Conservation (phyloP, 2,329 filamentous ascomycete species). For the Calycina herbarum region DNA sequence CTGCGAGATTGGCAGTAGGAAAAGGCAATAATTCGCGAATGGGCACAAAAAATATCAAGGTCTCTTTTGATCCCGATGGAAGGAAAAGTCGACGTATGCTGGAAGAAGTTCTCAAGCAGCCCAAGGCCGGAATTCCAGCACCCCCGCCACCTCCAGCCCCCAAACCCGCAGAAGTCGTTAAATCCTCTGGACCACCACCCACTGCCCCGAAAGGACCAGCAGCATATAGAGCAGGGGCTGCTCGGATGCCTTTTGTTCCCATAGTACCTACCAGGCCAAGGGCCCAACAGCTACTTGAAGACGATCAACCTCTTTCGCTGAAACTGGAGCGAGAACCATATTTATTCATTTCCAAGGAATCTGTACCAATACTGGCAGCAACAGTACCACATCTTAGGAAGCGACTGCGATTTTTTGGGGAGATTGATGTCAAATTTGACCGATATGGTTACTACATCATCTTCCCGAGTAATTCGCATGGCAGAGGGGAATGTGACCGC, state of each 20-base stretch:
- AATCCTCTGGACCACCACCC: constrained; percentile 67
- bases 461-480: constrained; percentile 77
- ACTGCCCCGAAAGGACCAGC: constrained; percentile 81
- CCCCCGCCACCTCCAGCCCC: constrained; percentile 33
- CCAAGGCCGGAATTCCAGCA: constrained; percentile 27
- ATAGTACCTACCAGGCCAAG: constrained; percentile 46
- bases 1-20: constrained; percentile 77
- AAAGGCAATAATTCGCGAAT: constrained; percentile 78
- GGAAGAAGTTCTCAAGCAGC: constrained; percentile 63
- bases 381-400: constrained; percentile 91
- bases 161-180: constrained; percentile 42
- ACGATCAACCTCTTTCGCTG: constrained; percentile 56
- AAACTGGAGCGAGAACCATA: constrained; percentile 80
- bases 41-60: constrained; percentile 73
- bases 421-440: constrained; percentile 81
- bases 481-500: constrained; percentile 76
- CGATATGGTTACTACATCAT: constrained; percentile 85
- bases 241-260: constrained; percentile 24
- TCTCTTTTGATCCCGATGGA: constrained; percentile 88
- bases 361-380: constrained; percentile 81
- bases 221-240: constrained; percentile 19
- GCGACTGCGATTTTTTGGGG: constrained; percentile 77
- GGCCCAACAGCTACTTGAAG: constrained; percentile 57
- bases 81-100: constrained; percentile 78
- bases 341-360: constrained; percentile 83